Evolutionary conservation across 805 yeast species (phyloP), one percentile per base, ranked within the genome.

Genomic region (Kuraishia ogatae): DNA sequence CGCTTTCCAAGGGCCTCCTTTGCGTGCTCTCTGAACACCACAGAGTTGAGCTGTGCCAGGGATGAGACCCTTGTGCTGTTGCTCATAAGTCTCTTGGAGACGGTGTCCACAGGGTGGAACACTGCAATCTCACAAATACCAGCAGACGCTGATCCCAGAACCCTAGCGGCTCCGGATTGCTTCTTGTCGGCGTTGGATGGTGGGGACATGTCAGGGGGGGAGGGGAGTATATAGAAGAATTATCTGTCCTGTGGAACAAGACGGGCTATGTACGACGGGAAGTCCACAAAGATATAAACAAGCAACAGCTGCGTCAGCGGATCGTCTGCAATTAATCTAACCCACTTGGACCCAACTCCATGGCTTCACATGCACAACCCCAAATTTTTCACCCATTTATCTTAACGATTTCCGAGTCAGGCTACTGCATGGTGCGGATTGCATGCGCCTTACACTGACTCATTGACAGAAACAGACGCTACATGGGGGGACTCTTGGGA

Each of bases 61-160:
- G 82, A 77, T 48, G 87, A 69, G 61, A 93, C 82, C 67, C 75
- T 84, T 53, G 89, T 82, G 61, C 81, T 84, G 74, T 88, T 88
- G 39, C 90, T 83, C 96, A 88, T 88, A 69, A 88, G 80, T 78
- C 99, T 87, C 78, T 94, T 94, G 61, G 99, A 91, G 67, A 91
- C 87, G 53, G 99, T 94, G 74, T 94, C 99, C 43, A 94, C 97
- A 21, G 99, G 99, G 73, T 94, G 99, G 83, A 94, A 94, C 48
- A 94, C 96, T 55, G 87, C 96, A 62, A 94, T 87, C 74, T 94
- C 99, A 66, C 96, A 83, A 68, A 94, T 89, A 64, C 99, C 99
- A 48, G 99, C 99, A 21, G 96, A 80, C 19, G 98, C 99, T n/a
- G 98, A 93, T 51, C 99, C 99, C 50, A 94, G 78, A 49, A 93